A percentile compares a stretch with the other conserved stretches of the same genome.
Conservation (phyloP, 805 yeast species). For the Lipomyces starkeyi region DNA sequence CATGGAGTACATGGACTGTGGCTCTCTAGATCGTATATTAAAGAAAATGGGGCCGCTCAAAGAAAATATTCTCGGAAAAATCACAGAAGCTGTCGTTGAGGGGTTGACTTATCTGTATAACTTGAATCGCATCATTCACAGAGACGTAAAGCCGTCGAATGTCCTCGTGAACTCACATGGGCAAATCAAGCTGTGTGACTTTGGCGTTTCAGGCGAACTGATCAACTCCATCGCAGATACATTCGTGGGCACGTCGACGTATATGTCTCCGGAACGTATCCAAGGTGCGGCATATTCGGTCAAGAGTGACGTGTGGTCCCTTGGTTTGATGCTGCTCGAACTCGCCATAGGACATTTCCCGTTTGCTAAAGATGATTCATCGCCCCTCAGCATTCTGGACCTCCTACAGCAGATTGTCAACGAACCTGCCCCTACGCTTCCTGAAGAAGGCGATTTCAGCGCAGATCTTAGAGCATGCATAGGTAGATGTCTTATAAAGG, state of each 20-base stretch:
- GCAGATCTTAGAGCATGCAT: constrained; percentile 67
- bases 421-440: constrained; percentile 83
- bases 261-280: constrained; percentile 93
- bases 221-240: constrained; percentile 97
- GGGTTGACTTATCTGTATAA: constrained; percentile 85
- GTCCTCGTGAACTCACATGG: constrained; percentile 87
- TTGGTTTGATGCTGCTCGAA: constrained; percentile 89
- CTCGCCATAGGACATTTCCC: constrained; percentile 86
- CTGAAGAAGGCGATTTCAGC: constrained; percentile 53
- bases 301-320: constrained; percentile 97
- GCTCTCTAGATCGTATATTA: constrained; percentile 82
- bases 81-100: constrained; percentile 74
- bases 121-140: constrained; percentile 84
- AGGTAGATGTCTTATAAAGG: constrained; percentile 73
- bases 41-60: constrained; percentile 67
- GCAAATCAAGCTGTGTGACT: constrained; percentile 89
- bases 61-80: constrained; percentile 70
- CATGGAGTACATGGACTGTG: constrained; percentile 96
- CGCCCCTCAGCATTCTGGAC: constrained; percentile 87
- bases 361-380: constrained; percentile 49
- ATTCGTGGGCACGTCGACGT: constrained; percentile 96
- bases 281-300: constrained; percentile 93
- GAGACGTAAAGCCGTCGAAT: constrained; percentile 96
- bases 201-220: constrained; percentile 97
- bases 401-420: constrained; percentile 90